A percentile compares a stretch with the other conserved stretches of the same genome.
Evolutionary conservation across 2,329 filamentous ascomycete genomes (phyloP).

Genomic region (Penicillium sp.): DNA sequence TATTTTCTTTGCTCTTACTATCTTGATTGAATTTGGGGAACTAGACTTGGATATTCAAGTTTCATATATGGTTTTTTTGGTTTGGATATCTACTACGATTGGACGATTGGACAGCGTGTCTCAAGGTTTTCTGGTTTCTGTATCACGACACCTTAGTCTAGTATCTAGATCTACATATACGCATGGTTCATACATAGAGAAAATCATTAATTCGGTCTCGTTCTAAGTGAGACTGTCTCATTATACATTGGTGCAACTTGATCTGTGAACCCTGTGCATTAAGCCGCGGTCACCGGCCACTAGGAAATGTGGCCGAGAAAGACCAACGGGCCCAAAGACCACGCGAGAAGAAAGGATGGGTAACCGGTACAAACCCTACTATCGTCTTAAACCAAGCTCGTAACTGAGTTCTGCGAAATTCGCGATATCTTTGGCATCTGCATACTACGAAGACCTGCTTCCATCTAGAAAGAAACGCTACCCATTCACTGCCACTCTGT

Average conservation of each 20-base stretch:
- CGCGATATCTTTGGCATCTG: too few species aligned
- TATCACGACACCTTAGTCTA: not conserved
- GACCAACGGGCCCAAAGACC: too few species aligned
- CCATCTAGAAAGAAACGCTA: too few species aligned
- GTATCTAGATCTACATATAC: not conserved
- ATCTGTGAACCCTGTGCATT: not conserved
- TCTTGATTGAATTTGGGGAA: not conserved
- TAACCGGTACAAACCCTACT: too few species aligned
- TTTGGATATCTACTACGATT: not conserved
- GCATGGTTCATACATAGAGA: not conserved
- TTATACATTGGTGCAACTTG: not conserved
- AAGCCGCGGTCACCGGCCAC: too few species aligned
- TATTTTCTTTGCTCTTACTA: not conserved
- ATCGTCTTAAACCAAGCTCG: too few species aligned
- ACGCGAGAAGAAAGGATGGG: too few species aligned
- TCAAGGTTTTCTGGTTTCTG: not conserved
- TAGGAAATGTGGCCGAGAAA: too few species aligned
- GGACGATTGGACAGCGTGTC: not conserved
- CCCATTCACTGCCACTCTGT: too few species aligned
- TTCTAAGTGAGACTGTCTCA: not conserved
- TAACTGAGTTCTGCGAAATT: too few species aligned
- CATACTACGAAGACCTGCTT: too few species aligned
- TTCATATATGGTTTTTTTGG: not conserved
- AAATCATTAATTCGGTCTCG: not conserved
- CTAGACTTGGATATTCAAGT: not conserved